phyloP scores from a whole-genome alignment of 2,329 filamentous ascomycete genomes.

The Clarireedia hainanense region DNA sequence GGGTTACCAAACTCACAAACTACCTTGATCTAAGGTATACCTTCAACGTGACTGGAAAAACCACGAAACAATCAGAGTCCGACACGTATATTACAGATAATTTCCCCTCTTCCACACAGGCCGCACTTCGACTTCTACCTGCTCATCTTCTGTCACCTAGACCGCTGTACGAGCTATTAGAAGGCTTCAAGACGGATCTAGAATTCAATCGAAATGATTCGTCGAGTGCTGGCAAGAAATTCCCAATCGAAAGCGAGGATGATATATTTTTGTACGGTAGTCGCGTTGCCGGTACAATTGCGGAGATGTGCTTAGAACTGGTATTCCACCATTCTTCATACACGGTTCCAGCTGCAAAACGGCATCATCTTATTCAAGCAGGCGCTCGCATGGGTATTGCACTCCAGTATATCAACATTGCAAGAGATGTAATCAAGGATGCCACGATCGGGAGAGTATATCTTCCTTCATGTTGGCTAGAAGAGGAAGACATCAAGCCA shows the following conservation, averaged over 20 bases:
- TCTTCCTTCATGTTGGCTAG: conserved; percentile 56
- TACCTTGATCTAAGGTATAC: conserved; percentile 49
- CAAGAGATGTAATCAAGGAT: conserved; percentile 63
- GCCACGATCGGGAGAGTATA: conserved; percentile 60
- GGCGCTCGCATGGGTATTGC: conserved; percentile 63
- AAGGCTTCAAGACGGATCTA: conserved; percentile 63
- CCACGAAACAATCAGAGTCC: conserved; percentile 14
- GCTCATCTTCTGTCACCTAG: conserved; percentile 45
- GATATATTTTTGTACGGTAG: conserved; percentile 56
- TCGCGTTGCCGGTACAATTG: conserved; percentile 67
- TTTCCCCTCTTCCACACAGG: conserved; percentile 23
- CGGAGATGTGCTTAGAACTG: conserved; percentile 58
- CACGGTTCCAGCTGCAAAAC: conserved; percentile 21
- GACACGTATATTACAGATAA: conserved; percentile 18
- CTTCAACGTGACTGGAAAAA: conserved; percentile 22
- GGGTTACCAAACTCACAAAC: conserved; percentile 49
- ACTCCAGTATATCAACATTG: conserved; percentile 71
- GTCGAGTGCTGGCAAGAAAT: conserved; percentile 19
- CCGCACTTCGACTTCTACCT: conserved; percentile 53
- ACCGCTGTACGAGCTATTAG: conserved; percentile 56
- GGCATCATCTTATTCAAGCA: conserved; percentile 41
- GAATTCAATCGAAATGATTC: conserved; percentile 36
- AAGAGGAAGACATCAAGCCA: conserved; percentile 45
- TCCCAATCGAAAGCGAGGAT: conserved; percentile 49
- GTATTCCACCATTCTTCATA: conserved; percentile 47